Percentiles rank a stretch among this genome's conserved stretches.
Conservation (phyloP, 2,329 filamentous ascomycete species). For the Leptodontidium sp. region DNA sequence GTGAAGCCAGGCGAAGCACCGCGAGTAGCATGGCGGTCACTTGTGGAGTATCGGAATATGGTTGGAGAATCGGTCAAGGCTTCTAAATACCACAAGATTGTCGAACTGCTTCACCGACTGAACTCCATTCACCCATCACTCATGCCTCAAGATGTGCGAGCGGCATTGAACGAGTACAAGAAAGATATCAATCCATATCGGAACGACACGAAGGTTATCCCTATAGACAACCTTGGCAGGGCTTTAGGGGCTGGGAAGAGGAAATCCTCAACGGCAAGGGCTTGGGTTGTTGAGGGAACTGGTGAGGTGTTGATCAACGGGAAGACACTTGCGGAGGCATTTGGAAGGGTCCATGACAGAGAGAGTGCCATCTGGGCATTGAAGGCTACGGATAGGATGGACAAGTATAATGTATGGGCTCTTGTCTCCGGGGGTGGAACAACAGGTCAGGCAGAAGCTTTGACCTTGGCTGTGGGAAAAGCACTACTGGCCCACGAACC, state of each 20-base stretch:
- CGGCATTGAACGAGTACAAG: slow-evolving; percentile 74
- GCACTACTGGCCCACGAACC: slow-evolving; percentile 92
- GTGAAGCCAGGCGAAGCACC: slow-evolving; percentile 71
- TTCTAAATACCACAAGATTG: slow-evolving; percentile 79
- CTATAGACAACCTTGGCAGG: slow-evolving; percentile 79
- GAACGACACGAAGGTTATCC: slow-evolving; percentile 67
- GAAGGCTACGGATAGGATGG: slow-evolving; percentile 80
- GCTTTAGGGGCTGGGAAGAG: slow-evolving; percentile 83
- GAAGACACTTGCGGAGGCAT: slow-evolving; percentile 81
- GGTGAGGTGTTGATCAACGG: slow-evolving; percentile 92
- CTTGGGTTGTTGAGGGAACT: slow-evolving; percentile 89
- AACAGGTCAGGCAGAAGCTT: slow-evolving; percentile 94
- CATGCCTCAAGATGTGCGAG: slow-evolving; percentile 73
- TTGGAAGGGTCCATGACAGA: slow-evolving; percentile 89
- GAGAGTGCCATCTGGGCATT: slow-evolving; percentile 95
- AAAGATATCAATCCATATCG: slow-evolving; percentile 76
- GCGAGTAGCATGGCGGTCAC: slow-evolving; percentile 80
- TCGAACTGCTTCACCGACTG: slow-evolving; percentile 79
- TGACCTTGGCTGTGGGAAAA: slow-evolving; percentile 89
- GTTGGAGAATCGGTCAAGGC: slow-evolving; percentile 77
- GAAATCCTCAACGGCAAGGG: slow-evolving; percentile 86
- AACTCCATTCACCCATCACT: slow-evolving; percentile 85
- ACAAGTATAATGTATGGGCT: slow-evolving; percentile 98
- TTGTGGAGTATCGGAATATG: slow-evolving; percentile 76
- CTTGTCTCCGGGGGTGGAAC: slow-evolving; percentile 85